These are phyloP conservation scores for Wickerhamomyces sp. DNA, from an alignment of 1,139 yeast genomes.

Conservation along the genomic window DNA sequence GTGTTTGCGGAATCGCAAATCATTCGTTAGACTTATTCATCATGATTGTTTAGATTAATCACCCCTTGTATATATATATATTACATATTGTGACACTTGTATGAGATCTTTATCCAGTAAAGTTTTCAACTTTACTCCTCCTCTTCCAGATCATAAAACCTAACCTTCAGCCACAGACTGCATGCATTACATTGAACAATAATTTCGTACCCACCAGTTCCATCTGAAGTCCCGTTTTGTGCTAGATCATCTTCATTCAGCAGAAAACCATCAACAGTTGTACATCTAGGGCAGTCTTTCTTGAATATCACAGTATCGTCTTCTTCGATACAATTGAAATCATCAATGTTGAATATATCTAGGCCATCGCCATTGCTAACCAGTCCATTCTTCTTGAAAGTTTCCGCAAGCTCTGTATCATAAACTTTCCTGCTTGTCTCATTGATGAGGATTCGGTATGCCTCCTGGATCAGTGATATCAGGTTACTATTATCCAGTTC, in stretches of 20 bases:
- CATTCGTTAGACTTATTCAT: background rate
- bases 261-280: slow-evolving; percentile 45
- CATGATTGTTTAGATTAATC: background rate
- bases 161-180: slow-evolving; percentile 77
- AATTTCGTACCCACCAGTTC: slow-evolving; percentile 57
- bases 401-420: slow-evolving; percentile 38
- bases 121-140: slow-evolving; percentile 1
- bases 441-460: slow-evolving; percentile 51
- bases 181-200: slow-evolving; percentile 77
- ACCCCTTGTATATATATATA: background rate
- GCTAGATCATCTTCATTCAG: slow-evolving; percentile 59
- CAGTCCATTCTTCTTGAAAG: slow-evolving; percentile 43
- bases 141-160: slow-evolving; percentile 44
- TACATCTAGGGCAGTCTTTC: slow-evolving; percentile 73
- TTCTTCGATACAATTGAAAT: slow-evolving; percentile 37
- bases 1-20: slow-evolving; percentile 40
- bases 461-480: slow-evolving; percentile 45
- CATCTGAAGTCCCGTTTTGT: slow-evolving; percentile 42
- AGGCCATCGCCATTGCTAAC: slow-evolving; percentile 58
- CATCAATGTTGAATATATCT: slow-evolving; percentile 61
- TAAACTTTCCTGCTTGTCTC: slow-evolving; percentile 37
- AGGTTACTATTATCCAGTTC: slow-evolving; percentile 5
- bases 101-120: background rate
- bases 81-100: too few species aligned
- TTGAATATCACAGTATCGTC: slow-evolving; percentile 35